Evolutionary conservation across 2,329 filamentous ascomycete genomes (phyloP).

Genomic region (Fusarium redolens): DNA sequence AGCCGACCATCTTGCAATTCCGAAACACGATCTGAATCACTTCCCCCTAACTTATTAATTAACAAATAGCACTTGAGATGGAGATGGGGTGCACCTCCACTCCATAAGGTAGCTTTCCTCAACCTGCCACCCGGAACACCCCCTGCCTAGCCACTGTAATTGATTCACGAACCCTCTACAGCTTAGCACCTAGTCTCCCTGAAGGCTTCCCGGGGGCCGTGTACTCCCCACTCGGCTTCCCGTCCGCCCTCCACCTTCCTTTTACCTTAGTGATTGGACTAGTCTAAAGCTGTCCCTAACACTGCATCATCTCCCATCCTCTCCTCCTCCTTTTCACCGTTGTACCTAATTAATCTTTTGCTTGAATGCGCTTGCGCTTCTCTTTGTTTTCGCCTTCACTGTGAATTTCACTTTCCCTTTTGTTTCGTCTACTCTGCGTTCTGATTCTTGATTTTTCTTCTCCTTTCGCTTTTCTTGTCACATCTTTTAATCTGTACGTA

Average conservation of each 20-base stretch:
- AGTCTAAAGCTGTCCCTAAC: slow-evolving; percentile 5
- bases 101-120: background rate
- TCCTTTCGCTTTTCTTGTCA: slow-evolving; percentile 26
- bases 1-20: background rate
- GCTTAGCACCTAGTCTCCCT: slow-evolving; percentile 27
- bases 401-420: slow-evolving; percentile 29
- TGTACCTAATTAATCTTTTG: slow-evolving; percentile 31
- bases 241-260: slow-evolving; percentile 22
- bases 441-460: slow-evolving; percentile 21
- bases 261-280: slow-evolving; percentile 1
- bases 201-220: slow-evolving; percentile 23
- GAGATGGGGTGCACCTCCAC: background rate
- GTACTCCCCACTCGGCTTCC: slow-evolving; percentile 34
- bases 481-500: slow-evolving; percentile 32
- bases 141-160: slow-evolving; percentile 16
- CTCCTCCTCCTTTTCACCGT: slow-evolving; percentile 40
- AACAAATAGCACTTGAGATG: background rate
- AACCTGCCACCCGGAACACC: slow-evolving; percentile 4
- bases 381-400: slow-evolving; percentile 24
- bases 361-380: slow-evolving; percentile 41
- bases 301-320: slow-evolving; percentile 37
- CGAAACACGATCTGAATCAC: slow-evolving; percentile 35
- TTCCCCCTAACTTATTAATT: slow-evolving; percentile 1
- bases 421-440: slow-evolving; percentile 31
- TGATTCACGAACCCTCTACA: slow-evolving; percentile 32